A percentile compares a stretch with the other conserved stretches of the same genome.
These are phyloP conservation scores for Vitellaria paradoxa DNA, from an alignment of 179 eudicot genomes.

Conservation along the genomic window DNA sequence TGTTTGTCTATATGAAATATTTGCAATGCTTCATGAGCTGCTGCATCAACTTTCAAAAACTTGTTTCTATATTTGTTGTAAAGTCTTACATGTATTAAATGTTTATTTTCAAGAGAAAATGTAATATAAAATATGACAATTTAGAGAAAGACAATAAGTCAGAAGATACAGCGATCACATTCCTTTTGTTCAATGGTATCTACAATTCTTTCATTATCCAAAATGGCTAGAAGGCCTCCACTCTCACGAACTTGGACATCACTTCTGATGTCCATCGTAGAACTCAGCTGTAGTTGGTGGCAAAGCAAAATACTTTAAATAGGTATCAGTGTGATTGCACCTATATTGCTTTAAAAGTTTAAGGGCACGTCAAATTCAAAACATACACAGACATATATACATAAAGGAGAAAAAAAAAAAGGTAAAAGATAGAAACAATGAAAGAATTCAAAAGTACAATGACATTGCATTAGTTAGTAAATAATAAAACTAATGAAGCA, in stretches of 20 bases:
- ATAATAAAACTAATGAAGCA: too few relatives aligned
- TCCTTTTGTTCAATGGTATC: slow-evolving; percentile 82
- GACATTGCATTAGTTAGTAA: too few relatives aligned
- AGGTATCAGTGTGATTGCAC: background rate
- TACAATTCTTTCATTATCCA: slow-evolving; percentile 85
- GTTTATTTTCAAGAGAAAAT: background rate
- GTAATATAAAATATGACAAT: too few relatives aligned
- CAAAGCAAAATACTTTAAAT: background rate
- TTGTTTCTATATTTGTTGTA: slow-evolving; percentile 55
- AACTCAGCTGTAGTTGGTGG: slow-evolving; percentile 60
- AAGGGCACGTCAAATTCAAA: background rate
- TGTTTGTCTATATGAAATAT: slow-evolving; percentile 95
- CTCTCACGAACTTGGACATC: slow-evolving; percentile 96
- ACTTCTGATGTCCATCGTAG: slow-evolving; percentile 93
- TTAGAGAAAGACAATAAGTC: background rate
- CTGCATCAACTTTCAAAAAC: slow-evolving; percentile 90
- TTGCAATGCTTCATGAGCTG: slow-evolving; percentile 92
- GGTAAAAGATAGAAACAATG: too few relatives aligned
- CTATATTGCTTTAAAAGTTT: background rate
- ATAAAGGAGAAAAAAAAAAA: too few relatives aligned
- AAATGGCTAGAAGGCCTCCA: slow-evolving; percentile 94
- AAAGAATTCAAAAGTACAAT: too few relatives aligned
- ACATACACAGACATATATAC: background rate
- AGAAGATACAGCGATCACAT: slow-evolving; percentile 84
- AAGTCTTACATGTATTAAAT: slow-evolving; percentile 18